Evolutionary conservation across 2,329 filamentous ascomycete genomes (phyloP), one percentile per base, ranked within the genome.

Genomic region (Neonectria faginata): DNA sequence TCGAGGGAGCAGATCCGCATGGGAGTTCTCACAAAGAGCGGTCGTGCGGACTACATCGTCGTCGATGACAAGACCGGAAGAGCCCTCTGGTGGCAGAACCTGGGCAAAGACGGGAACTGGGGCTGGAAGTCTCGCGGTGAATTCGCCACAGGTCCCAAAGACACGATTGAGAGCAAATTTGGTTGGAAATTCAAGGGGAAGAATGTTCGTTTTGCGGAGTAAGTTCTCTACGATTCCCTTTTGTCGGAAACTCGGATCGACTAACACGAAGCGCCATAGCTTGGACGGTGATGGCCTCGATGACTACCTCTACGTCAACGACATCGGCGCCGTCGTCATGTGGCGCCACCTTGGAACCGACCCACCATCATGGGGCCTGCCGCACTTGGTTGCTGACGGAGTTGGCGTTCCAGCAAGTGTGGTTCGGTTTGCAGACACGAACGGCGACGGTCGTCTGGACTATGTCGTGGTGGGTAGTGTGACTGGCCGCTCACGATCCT

Each of bases 361-460:
- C 2, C 22, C 44, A 25, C 39, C 27, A 33, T 42, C 44, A 2
- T 53, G 29, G 56, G 36, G 48, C 2, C 48, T n/a, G 7, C 22
- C 47, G 10, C 14, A 31, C 22, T 22, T 50, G 5, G 41, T 60
- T 0, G 48, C 57, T 14, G 57, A 60, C 8, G 45, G 45, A 31
- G 47, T 42, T 25, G 42, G 29, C 33, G 47, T 44, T 18, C 16
- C n/a, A 3, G 11, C 57, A 12, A n/a, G 14, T 11, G 44, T 45
- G 41, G 67, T 72, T 0, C 39, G 25, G 0, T 72, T 65, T 2
- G 69, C 69, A 1, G 69, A 71, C 20, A 27, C 69, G 27, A 57
- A 71, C 6, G 69, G 69, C 1, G 67, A 71, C 16, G 44, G 67
- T 0, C 68, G 68, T 16, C 53, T 41, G 11, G 69, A 71, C 18